phyloP scores from a whole-genome alignment of 2,329 filamentous ascomycete genomes.

The Aspergillus sp. region DNA sequence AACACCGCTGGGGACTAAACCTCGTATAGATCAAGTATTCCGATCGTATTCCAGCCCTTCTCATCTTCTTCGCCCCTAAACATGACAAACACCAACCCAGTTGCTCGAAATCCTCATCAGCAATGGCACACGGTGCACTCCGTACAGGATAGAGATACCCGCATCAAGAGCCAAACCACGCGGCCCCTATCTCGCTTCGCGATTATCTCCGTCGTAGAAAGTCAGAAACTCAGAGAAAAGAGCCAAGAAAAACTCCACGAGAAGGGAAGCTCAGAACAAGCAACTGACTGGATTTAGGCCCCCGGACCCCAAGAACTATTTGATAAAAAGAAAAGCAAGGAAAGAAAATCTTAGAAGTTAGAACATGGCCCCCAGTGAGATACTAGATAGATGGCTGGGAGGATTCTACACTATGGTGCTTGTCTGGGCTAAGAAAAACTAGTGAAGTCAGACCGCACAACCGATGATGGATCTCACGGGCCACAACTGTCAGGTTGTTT shows the following conservation, averaged over 20 bases:
- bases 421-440: background rate
- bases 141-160: too few relatives aligned
- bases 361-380: background rate
- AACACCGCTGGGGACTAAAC: too few relatives aligned
- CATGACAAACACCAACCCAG: too few relatives aligned
- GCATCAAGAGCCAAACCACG: too few relatives aligned
- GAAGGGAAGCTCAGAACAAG: background rate
- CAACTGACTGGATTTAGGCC: background rate
- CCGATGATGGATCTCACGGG: background rate
- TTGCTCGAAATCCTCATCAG: too few relatives aligned
- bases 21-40: too few relatives aligned
- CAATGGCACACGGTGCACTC: too few relatives aligned
- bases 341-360: background rate
- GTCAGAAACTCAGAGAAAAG: background rate
- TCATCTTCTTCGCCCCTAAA: too few relatives aligned
- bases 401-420: background rate
- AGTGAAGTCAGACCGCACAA: background rate
- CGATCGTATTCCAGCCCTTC: too few relatives aligned
- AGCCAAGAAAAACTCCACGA: background rate
- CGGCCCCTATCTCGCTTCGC: too few relatives aligned
- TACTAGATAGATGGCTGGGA: background rate
- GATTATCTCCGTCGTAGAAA: background rate
- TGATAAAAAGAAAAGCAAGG: background rate
- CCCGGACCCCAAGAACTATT: background rate
- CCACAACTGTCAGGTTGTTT: background rate